Conservation (phyloP, 176 grass and related monocot genomes). For the Oryza glaberrima region DNA sequence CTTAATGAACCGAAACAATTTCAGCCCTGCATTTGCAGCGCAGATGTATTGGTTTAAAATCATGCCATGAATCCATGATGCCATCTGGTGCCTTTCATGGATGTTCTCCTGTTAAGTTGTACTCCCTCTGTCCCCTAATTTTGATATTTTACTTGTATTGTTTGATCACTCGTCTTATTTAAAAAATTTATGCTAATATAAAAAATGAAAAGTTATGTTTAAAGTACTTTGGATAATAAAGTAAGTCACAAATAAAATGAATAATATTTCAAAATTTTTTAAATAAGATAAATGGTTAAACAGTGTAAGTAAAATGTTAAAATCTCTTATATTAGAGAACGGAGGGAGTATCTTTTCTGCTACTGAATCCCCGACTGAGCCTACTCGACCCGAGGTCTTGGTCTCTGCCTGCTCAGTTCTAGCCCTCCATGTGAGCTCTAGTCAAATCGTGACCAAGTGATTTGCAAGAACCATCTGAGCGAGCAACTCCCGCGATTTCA, state of each 20-base stretch:
- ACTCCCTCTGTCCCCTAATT: no score
- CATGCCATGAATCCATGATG: background rate
- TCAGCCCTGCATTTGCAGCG: conserved; percentile 8
- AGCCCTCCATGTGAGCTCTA: background rate
- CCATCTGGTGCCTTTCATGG: background rate
- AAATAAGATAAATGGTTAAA: no score
- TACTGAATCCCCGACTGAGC: background rate
- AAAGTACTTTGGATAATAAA: no score
- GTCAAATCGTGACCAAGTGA: background rate
- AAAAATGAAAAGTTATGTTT: no score
- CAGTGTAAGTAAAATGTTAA: no score
- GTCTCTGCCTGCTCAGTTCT: background rate
- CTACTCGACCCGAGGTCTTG: background rate
- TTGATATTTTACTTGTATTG: no score
- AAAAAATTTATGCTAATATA: no score
- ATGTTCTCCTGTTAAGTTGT: background rate
- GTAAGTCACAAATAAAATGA: no score
- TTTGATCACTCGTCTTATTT: no score
- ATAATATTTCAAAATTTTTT: no score
- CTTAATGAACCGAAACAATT: background rate
- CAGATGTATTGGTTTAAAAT: background rate
- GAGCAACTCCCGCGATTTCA: background rate
- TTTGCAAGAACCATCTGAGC: background rate
- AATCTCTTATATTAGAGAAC: no score
- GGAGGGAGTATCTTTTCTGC: background rate